Conservation (phyloP, 208 protist species). For the Crithidia fasciculata region DNA sequence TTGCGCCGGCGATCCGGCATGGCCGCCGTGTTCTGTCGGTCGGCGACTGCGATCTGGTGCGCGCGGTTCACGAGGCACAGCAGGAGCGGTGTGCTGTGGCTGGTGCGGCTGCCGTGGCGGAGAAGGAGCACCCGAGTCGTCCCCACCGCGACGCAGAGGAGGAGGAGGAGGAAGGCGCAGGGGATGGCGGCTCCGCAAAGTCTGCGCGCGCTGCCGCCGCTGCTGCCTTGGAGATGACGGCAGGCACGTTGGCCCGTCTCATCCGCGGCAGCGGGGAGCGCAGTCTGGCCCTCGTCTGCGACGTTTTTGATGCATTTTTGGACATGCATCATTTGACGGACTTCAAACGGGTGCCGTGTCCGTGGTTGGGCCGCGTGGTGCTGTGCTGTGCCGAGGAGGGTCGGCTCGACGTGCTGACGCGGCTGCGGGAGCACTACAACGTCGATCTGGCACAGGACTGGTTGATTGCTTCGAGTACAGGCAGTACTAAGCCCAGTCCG, state of each 20-base stretch:
- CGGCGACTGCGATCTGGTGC: constrained; percentile 27
- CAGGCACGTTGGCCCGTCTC: constrained; percentile 18
- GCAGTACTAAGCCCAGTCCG: constrained; percentile 3
- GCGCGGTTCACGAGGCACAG: constrained; percentile 36
- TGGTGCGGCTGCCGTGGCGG: not conserved
- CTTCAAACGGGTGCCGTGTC: constrained; percentile 30
- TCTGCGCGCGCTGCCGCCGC: constrained; percentile 1
- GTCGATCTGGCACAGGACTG: constrained; percentile 34
- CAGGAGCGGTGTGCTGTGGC: constrained; percentile 3
- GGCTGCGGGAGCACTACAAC: constrained; percentile 48
- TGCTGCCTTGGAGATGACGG: constrained; percentile 12
- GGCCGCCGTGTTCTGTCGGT: constrained; percentile 22
- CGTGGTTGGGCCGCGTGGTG: constrained; percentile 53
- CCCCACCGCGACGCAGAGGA: not conserved
- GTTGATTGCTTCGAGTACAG: not conserved
- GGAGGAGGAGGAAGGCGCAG: not conserved
- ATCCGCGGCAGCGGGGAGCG: not conserved
- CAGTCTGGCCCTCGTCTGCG: constrained; percentile 22
- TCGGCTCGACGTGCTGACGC: constrained; percentile 45
- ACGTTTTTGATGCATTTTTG: constrained; percentile 33
- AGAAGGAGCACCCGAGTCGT: not conserved
- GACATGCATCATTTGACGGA: constrained; percentile 21
- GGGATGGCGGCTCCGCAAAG: not conserved
- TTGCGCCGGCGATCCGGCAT: constrained; percentile 46
- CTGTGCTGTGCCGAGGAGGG: constrained; percentile 43